These are phyloP conservation scores for Penicillium sp. DNA, from an alignment of 2,329 filamentous ascomycete genomes.

Conservation along the genomic window DNA sequence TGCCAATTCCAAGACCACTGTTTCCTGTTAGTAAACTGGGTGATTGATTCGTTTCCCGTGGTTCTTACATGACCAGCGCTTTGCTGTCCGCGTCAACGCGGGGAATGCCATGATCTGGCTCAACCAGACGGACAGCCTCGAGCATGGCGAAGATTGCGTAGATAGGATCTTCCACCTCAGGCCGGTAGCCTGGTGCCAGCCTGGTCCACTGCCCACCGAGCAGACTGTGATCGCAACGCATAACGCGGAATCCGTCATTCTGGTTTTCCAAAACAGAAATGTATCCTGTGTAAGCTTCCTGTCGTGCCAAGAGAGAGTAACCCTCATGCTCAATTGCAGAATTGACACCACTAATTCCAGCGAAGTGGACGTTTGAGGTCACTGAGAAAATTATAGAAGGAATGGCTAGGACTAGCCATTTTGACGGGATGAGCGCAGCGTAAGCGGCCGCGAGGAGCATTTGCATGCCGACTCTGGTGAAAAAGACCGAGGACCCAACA, in stretches of 20 bases:
- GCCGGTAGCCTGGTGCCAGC: constrained; percentile 50
- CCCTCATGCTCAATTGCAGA: constrained; percentile 62
- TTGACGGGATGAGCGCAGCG: constrained; percentile 66
- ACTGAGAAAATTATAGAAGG: constrained; percentile 67
- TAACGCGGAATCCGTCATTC: constrained; percentile 69
- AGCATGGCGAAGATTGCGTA: constrained; percentile 97
- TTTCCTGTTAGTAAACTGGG: constrained; percentile 9
- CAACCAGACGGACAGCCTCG: constrained; percentile 81
- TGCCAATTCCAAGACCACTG: constrained; percentile 88
- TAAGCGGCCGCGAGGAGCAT: constrained; percentile 66
- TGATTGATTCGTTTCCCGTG: background rate
- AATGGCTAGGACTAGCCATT: constrained; percentile 63
- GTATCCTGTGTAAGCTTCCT: constrained; percentile 87
- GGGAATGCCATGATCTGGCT: constrained; percentile 48
- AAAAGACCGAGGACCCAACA: constrained; percentile 62
- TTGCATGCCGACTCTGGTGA: constrained; percentile 72
- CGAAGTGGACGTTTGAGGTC: constrained; percentile 71
- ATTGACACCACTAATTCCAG: constrained; percentile 64
- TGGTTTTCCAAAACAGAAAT: constrained; percentile 82
- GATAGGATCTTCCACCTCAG: constrained; percentile 73
- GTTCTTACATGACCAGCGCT: constrained; percentile 77
- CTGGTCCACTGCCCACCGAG: constrained; percentile 87
- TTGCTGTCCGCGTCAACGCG: constrained; percentile 65
- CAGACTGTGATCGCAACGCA: constrained; percentile 92
- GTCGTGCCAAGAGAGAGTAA: constrained; percentile 75